These are phyloP conservation scores for Eucalyptus curtisii DNA, from an alignment of 345 rosid genomes.

Conservation along the genomic window DNA sequence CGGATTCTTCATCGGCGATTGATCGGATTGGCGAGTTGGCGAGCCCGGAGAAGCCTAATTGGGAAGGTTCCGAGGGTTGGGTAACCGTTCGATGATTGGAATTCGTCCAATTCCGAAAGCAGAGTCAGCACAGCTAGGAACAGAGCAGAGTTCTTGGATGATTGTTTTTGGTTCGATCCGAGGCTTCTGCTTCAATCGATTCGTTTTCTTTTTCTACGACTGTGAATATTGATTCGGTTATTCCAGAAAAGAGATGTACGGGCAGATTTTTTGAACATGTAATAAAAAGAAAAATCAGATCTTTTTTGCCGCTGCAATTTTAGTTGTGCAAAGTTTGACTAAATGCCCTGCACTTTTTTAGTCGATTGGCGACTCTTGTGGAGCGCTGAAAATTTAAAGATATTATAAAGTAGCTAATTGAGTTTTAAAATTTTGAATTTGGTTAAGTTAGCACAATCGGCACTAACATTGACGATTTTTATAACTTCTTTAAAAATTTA, in stretches of 20 bases:
- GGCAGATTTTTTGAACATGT: not conserved
- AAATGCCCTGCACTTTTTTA: not conserved
- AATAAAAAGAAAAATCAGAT: not conserved
- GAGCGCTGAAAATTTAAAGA: not conserved
- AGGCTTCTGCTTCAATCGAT: not conserved
- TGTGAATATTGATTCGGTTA: not conserved
- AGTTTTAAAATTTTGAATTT: not conserved
- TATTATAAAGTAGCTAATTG: not conserved
- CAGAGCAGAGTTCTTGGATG: not conserved
- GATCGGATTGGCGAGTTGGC: not conserved
- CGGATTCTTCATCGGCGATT: not conserved
- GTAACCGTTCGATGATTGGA: not conserved
- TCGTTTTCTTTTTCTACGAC: not conserved
- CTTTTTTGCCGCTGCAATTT: not conserved
- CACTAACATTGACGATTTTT: too few species aligned
- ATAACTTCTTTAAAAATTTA: too few species aligned
- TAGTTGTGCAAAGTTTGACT: not conserved
- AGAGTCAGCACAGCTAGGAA: not conserved
- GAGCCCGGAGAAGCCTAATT: not conserved
- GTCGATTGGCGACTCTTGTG: not conserved
- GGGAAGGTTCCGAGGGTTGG: not conserved
- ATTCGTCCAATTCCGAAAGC: not conserved
- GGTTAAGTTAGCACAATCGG: rapidly evolving
- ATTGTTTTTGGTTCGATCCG: not conserved
- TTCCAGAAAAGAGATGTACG: not conserved